Evolutionary conservation across 2,329 filamentous ascomycete genomes (phyloP).

Genomic region (Colletotrichum paranaense): DNA sequence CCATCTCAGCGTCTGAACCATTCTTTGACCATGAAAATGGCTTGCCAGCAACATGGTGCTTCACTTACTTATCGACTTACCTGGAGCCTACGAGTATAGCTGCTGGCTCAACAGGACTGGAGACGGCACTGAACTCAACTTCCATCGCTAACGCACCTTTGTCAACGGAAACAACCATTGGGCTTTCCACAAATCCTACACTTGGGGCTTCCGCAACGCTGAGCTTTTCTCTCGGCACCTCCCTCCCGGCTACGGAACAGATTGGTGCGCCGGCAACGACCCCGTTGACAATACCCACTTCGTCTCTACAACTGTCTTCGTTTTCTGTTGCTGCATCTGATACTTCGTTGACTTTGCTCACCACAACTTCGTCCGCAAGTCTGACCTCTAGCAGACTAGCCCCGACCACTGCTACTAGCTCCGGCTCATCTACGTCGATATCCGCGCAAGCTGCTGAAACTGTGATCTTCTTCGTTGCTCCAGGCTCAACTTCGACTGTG

Average conservation of each 20-base stretch:
- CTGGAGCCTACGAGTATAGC: not conserved
- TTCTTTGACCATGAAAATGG: not conserved
- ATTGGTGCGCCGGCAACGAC: not conserved
- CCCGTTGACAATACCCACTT: too few species aligned
- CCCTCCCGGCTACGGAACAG: not conserved
- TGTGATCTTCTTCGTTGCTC: not conserved
- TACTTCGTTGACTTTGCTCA: not conserved
- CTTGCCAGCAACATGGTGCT: not conserved
- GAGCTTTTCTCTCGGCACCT: not conserved
- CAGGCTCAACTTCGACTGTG: not conserved
- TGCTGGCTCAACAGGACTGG: not conserved
- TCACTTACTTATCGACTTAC: slow-evolving; percentile 3
- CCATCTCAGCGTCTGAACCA: too few species aligned
- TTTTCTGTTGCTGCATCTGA: not conserved
- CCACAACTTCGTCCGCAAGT: too few species aligned
- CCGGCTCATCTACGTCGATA: not conserved
- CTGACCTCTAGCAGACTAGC: too few species aligned
- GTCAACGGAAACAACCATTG: not conserved
- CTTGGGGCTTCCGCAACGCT: not conserved
- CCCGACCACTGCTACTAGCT: not conserved
- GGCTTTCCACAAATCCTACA: too few species aligned
- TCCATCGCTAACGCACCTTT: not conserved
- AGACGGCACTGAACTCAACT: too few species aligned
- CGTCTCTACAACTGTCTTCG: too few species aligned
- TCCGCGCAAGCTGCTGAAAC: not conserved